phyloP scores from a whole-genome alignment of 306 rosid genomes.

The Acmispon strigosus region DNA sequence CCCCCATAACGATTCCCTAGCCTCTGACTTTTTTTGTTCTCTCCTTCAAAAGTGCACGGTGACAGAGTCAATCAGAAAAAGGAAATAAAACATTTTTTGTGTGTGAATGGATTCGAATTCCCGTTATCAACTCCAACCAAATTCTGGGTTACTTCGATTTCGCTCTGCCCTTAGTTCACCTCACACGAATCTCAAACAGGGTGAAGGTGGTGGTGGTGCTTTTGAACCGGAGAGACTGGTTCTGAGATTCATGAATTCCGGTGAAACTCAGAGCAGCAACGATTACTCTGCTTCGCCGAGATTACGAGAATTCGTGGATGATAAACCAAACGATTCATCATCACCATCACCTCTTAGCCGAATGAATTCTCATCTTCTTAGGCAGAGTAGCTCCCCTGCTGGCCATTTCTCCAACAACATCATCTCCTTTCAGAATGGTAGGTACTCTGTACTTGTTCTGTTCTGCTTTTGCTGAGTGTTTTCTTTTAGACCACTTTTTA shows the following conservation, averaged over 20 bases:
- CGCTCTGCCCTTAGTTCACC: slow-evolving; percentile 64
- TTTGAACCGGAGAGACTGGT: slow-evolving; percentile 42
- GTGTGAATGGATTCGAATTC: slow-evolving; percentile 55
- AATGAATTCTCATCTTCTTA: slow-evolving; percentile 34
- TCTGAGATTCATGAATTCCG: slow-evolving; percentile 35
- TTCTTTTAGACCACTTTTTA: not conserved
- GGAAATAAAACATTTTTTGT: too few species aligned
- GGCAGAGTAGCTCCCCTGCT: slow-evolving; percentile 65
- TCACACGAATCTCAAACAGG: slow-evolving; percentile 28
- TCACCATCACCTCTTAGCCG: slow-evolving; percentile 2
- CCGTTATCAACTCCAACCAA: slow-evolving; percentile 36
- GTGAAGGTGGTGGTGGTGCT: not conserved
- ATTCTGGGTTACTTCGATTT: slow-evolving; percentile 64
- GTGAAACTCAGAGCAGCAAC: not conserved
- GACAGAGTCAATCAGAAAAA: not conserved
- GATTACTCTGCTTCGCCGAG: slow-evolving; percentile 23
- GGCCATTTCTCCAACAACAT: slow-evolving; percentile 51
- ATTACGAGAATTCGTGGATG: slow-evolving; percentile 30
- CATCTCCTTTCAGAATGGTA: slow-evolving; percentile 55
- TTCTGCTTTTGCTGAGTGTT: not conserved
- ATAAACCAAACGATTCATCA: not conserved
- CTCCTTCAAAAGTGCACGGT: not conserved
- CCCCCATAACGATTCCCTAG: slow-evolving; percentile 26
- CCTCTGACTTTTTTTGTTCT: not conserved
- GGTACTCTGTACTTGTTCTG: not conserved